Percentiles rank a stretch among this genome's conserved stretches.
Conservation (phyloP, 805 yeast species). For the Blastobotrys terrestris region DNA sequence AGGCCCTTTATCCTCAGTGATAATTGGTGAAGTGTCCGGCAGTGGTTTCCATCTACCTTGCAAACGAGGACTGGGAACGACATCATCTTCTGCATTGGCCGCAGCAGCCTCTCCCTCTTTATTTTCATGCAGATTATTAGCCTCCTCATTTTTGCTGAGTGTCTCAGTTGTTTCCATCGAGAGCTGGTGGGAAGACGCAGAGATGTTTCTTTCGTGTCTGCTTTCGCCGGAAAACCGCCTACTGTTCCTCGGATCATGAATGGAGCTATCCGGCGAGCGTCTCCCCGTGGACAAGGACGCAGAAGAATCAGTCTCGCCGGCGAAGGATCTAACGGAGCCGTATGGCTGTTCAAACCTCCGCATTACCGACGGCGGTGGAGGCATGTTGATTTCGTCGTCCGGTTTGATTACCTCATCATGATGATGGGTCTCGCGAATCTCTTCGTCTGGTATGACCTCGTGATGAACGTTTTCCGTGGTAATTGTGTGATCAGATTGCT, state of each 20-base stretch:
- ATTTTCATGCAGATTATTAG: background rate
- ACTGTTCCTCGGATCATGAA: conserved; percentile 1
- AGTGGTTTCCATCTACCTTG: conserved; percentile 16
- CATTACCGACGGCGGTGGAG: background rate
- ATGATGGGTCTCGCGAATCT: background rate
- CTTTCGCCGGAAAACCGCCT: background rate
- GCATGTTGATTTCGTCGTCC: background rate
- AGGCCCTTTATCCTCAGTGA: conserved; percentile 2
- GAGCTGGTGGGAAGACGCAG: background rate
- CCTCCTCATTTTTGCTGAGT: background rate
- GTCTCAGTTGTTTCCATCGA: background rate
- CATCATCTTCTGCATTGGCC: conserved; percentile 1
- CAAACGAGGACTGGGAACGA: background rate
- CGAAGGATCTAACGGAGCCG: background rate
- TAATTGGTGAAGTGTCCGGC: conserved; percentile 1
- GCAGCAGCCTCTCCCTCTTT: background rate
- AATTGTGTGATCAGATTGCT: background rate
- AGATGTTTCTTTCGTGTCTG: background rate
- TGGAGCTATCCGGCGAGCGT: conserved; percentile 13
- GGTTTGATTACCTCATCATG: background rate
- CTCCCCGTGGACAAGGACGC: conserved; percentile 27
- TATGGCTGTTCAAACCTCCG: background rate
- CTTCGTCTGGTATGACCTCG: background rate
- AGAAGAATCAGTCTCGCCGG: conserved; percentile 5
- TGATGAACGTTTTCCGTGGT: background rate